Conservation (phyloP, 306 rosid species). For the Pueraria montana region DNA sequence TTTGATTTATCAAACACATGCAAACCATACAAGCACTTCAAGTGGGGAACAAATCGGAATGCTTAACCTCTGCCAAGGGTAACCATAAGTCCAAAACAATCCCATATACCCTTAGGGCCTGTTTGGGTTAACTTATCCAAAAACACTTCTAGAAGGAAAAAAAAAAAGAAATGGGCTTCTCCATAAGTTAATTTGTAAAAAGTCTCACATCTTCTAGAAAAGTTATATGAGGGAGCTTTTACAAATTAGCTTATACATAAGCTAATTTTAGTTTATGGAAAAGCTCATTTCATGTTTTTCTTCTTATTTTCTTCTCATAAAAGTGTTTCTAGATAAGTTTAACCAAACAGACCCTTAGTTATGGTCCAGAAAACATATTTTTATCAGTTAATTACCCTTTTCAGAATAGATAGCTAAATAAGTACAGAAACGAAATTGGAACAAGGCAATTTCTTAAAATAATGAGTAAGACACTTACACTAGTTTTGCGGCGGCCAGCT, state of each 20-base stretch:
- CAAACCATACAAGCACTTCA: constrained; percentile 27
- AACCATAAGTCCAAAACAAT: constrained; percentile 20
- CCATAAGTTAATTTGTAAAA: too few relatives aligned
- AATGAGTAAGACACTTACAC: constrained; percentile 58
- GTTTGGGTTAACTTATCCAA: too few relatives aligned
- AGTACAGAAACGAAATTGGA: constrained; percentile 8
- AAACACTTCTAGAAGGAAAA: too few relatives aligned
- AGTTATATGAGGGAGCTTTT: too few relatives aligned
- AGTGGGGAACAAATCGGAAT: constrained; percentile 7
- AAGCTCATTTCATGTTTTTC: too few relatives aligned
- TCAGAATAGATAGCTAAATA: background rate
- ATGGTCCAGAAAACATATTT: background rate
- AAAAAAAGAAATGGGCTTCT: too few relatives aligned
- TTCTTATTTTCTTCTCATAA: too few relatives aligned
- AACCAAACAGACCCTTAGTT: background rate
- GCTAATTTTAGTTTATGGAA: too few relatives aligned
- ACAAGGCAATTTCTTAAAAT: background rate
- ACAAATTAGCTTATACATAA: too few relatives aligned
- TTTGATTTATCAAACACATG: constrained; percentile 10
- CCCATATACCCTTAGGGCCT: background rate
- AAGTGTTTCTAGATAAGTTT: too few relatives aligned
- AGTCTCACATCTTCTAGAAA: too few relatives aligned
- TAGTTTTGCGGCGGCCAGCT: constrained; percentile 86
- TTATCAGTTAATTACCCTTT: too few relatives aligned
- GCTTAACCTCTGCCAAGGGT: background rate